phyloP scores from a whole-genome alignment of 1,284 basidiomycete genomes.

The Tilletia walkeri region DNA sequence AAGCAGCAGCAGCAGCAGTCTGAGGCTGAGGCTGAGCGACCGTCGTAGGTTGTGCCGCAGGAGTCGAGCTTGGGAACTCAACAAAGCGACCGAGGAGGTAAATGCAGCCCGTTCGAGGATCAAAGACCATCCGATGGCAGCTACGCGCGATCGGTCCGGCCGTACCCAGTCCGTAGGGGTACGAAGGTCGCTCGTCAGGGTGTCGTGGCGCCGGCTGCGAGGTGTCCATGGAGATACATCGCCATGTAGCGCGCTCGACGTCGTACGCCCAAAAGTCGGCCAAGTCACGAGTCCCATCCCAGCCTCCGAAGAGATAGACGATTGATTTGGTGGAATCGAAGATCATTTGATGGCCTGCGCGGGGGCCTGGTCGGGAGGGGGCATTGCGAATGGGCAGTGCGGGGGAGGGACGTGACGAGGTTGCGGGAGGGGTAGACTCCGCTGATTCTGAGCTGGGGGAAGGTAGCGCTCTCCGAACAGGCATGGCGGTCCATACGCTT shows the following conservation, averaged over 20 bases:
- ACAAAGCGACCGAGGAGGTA: conserved; percentile 62
- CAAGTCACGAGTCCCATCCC: conserved; percentile 67
- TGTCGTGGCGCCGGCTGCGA: conserved; percentile 57
- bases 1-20: neutral
- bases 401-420: neutral
- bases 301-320: conserved; percentile 77
- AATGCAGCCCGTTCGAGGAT: conserved; percentile 68
- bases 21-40: too few species aligned
- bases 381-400: neutral
- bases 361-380: conserved; percentile 41
- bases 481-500: conserved; percentile 37
- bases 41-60: neutral
- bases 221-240: conserved; percentile 64
- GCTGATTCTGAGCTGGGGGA: neutral
- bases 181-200: neutral
- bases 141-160: conserved; percentile 69
- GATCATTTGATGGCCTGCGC: conserved; percentile 80
- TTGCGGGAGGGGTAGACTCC: neutral
- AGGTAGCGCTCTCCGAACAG: neutral
- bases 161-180: neutral
- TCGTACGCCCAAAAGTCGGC: conserved; percentile 78
- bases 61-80: conserved; percentile 24
- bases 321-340: conserved; percentile 67
- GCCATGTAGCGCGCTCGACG: conserved; percentile 67
- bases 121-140: conserved; percentile 80